Base-by-base conservation (phyloP, 2,329 filamentous ascomycete species). In the Hymenoscyphus occultus region DNA sequence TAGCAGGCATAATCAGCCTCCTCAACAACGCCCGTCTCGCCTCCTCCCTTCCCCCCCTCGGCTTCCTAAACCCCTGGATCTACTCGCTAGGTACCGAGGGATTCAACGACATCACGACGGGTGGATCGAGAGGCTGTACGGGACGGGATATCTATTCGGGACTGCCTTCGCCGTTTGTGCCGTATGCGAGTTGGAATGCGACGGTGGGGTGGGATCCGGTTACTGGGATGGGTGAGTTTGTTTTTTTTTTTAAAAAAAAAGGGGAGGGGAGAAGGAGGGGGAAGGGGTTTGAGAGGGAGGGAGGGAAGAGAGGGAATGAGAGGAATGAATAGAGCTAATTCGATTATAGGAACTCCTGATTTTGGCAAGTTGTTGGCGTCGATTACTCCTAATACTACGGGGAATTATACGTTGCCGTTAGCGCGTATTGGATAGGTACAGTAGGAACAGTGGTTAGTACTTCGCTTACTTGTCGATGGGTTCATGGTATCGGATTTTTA, bases 1-100 rank as follows among this genome's bases (percentile, higher is more conserved):
- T 85, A 31, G 83, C 84, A 0, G 83, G 80, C 6, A 79, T 90
- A 59, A 77, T 90, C 51, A 79, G 83, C 1, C 80, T 90, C 3
- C 76, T 90, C 64, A 90, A 90, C 69, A 86, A 89, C 70, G 84
- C 83, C 0, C 78, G 85, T 40, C 74, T 88, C 19, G 75, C 79
- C 0, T 76, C 75, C 6, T 82, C 82, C 5, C 80, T 83, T 71
- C 69, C 64, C 10, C 72, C 77, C 0, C 64, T 81, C 0, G 86
- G 86, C 0, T 88, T 85, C 76, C 67, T 88, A 58, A 88, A 88
- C 70, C 85, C 85, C 0, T 86, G 83, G 82, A 72, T 88, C 5
- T 88, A 88, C 71, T 76, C 76, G 12, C 71, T 74, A 58, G 81
- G 80, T 4, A 80, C 78, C 63, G 74, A 77, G 66, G 82, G 77